Conservation (phyloP, 345 rosid genomes). For the Bruguiera parviflora region DNA sequence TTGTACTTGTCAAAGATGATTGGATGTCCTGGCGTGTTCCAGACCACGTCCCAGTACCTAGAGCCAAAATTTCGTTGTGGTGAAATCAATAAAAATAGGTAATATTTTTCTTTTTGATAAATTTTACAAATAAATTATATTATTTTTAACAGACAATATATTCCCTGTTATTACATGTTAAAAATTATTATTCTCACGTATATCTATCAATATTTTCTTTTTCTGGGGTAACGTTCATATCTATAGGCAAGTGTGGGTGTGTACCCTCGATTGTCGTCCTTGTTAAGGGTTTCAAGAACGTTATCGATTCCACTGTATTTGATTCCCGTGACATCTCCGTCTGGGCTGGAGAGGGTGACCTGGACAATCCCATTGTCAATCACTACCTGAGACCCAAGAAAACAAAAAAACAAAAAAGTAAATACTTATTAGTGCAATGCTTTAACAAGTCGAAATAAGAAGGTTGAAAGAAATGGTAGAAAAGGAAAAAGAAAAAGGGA, state of each 20-base stretch:
- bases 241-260: not conserved
- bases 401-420: not conserved
- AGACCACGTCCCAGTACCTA: slow-evolving; percentile 34
- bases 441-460: no score
- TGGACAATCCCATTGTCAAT: slow-evolving; percentile 26
- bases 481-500: no score
- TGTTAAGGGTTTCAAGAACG: slow-evolving; percentile 20
- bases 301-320: slow-evolving; percentile 21
- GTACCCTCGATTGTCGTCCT: slow-evolving; percentile 23
- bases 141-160: no score
- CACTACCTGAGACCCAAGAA: slow-evolving; percentile 19
- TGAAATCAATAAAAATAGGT: no score
- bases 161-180: no score
- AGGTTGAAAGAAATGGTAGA: no score
- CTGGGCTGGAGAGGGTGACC: slow-evolving; percentile 21
- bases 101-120: no score
- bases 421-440: no score
- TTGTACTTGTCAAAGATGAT: slow-evolving; percentile 22
- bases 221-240: no score
- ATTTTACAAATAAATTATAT: no score
- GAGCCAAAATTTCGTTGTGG: not conserved
- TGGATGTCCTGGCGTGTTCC: slow-evolving; percentile 25
- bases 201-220: not conserved
- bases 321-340: slow-evolving; percentile 22
- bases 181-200: not conserved